Base-by-base conservation (phyloP, 768 basidiomycete genomes). In the Suillus ampliporus region DNA sequence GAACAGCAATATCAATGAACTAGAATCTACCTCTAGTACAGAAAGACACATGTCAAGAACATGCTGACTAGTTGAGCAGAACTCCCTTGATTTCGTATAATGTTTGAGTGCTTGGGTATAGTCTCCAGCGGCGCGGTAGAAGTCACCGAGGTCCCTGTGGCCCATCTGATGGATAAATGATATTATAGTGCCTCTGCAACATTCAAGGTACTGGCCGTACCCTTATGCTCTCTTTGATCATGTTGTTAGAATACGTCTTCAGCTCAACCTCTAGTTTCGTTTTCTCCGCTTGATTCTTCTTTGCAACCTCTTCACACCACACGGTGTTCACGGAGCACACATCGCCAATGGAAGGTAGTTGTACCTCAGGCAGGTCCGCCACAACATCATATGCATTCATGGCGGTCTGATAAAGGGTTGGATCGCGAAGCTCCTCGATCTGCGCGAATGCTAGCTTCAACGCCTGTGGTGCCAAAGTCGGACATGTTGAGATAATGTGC, bases 201-300 rank as follows among this genome's bases (percentile, higher is more conserved):
- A 52, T 37, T 17, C 48, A 31, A 52, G 46, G 52, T 37, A 13
- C 59, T 7, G 19, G 43, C 48, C 84, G 72, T 73, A 97, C 95
- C 70, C 97, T 82, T 68, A 97, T 96, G 82, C 93, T 95, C 83
- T 99, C 97, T 77, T 97, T 99, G 82, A 99, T 97, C 89, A 98
- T 90, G 74, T 97, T 99, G 69, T 92, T 95, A 66, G 89, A 84
- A 72, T 98, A 98, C 13, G 91, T 93, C 84, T 95, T 96, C 71
- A 98, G 80, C 74, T 99, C 97, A 6, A 95, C 90, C 78, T 97
- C 96, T 62, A 97, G 79, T 74, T 90, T 93, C n/a, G 84, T 85
- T 62, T 81, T 82, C 71, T 96, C 94, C n/a, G 84, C 84, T 64
- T 82, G 78, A 69, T 91, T 94, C 75, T 83, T 86, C 64, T 84